Base-by-base conservation (phyloP, 169 alveolate species). In the Plasmodium relictum region DNA sequence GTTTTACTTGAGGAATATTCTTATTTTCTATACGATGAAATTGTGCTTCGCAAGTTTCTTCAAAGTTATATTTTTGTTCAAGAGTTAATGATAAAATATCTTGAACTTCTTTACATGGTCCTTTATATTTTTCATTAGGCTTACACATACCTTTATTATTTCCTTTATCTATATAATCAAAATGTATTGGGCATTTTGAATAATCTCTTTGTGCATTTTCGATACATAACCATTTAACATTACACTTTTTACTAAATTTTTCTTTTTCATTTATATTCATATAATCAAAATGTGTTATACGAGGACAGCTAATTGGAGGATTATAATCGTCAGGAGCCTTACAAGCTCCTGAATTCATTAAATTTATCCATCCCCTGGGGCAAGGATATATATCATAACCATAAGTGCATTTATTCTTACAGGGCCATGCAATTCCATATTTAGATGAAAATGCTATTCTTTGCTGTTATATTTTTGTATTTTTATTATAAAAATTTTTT, bases 361-460 rank as follows among this genome's bases (percentile, higher is more conserved):
- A 65, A 42, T 78, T 78, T 45, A 48, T 37, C 89, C 89, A 78
- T 37, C 78, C 89, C 22, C 89, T 37, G n/a, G 89, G 89, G 22
- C 89, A 78, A 18, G 42, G 78, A 65, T 78, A 78, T 7, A 26
- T 52, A 42, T 78, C 89, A 22, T 78, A 78, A 5, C 78, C 89
- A 66, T 24, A 41, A 22, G 73, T 78, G 48, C 89, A 78, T 37
- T 78, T 66, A 56, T 78, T 78, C 37, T 65, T 78, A 12, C 89
- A 78, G 18, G 89, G 89, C 89, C 89, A 78, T n/a, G 58, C 62
- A 70, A 78, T 78, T 78, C 66, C 89, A 56, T 78, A 78, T 69
- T 78, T 78, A 7, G 89, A 45, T 12, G 89, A 78, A 58, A 78
- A 78, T 18, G 74, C 78, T 16, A 52, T 44, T 78, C 89, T 78